These are phyloP conservation scores for Zygotorulaspora florentina DNA, from an alignment of 805 yeast genomes.

Conservation along the genomic window DNA sequence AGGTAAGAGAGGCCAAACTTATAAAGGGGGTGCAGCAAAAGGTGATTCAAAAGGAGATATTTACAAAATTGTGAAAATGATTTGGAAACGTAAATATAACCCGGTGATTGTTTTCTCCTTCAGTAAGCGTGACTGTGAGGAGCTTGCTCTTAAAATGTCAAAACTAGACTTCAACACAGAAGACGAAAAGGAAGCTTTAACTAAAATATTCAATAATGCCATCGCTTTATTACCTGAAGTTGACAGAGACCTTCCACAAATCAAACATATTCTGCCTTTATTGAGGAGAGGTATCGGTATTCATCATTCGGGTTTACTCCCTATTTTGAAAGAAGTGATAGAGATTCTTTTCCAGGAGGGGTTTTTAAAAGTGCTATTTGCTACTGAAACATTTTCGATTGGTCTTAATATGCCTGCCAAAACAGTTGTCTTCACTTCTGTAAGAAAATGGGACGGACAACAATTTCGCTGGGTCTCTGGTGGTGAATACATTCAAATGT, in stretches of 20 bases:
- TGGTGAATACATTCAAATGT: conserved; percentile 99
- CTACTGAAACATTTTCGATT: conserved; percentile 97
- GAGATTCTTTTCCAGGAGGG: conserved; percentile 98
- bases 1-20: conserved; percentile 75
- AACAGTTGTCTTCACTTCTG: conserved; percentile 96
- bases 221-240: conserved; percentile 81
- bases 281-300: conserved; percentile 95
- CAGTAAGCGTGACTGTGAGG: conserved; percentile 94
- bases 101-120: conserved; percentile 99
- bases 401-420: conserved; percentile 99
- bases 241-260: conserved; percentile 91
- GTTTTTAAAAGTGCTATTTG: conserved; percentile 85
- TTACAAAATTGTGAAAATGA: conserved; percentile 95
- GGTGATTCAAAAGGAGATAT: conserved; percentile 77
- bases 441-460: conserved; percentile 96
- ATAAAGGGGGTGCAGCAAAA: conserved; percentile 70
- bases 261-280: conserved; percentile 83
- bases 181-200: conserved; percentile 87
- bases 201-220: conserved; percentile 89
- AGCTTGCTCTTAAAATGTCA: conserved; percentile 90
- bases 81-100: conserved; percentile 91
- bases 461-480: conserved; percentile 99
- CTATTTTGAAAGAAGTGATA: conserved; percentile 89
- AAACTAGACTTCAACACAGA: conserved; percentile 90
- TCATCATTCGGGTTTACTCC: conserved; percentile 94